These are phyloP conservation scores for Dioscorea cayenensis DNA, from an alignment of 116 monocot genomes.

Conservation along the genomic window DNA sequence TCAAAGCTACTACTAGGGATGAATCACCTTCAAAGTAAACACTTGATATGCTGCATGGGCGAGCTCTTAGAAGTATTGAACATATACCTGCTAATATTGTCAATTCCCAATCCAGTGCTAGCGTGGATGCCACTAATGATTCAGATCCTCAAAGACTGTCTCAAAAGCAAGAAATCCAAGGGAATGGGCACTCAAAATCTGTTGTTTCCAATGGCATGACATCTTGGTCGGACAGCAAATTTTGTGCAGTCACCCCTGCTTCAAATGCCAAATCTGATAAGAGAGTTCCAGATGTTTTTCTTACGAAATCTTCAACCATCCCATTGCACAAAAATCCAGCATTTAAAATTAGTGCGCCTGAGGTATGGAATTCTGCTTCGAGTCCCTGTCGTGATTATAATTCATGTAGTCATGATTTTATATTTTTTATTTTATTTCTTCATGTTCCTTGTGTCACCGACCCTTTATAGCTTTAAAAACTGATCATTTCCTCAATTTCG, in stretches of 20 bases:
- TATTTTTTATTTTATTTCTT: no score
- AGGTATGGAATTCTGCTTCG: conserved; percentile 35
- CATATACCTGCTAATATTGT: conserved; percentile 21
- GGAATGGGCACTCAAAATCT: conserved; percentile 15
- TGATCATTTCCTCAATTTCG: background rate
- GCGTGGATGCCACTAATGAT: conserved; percentile 1
- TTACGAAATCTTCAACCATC: conserved; percentile 12
- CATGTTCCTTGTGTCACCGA: no score
- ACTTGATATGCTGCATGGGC: conserved; percentile 33
- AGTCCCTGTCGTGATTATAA: background rate
- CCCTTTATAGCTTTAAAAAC: background rate
- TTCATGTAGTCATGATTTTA: background rate
- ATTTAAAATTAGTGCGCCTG: conserved; percentile 55
- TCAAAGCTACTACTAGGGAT: conserved; percentile 18
- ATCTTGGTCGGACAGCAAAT: conserved; percentile 4
- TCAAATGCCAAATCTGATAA: background rate
- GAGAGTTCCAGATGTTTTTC: background rate
- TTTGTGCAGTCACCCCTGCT: background rate
- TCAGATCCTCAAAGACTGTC: conserved; percentile 5
- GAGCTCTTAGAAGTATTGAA: conserved; percentile 33
- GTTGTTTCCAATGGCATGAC: conserved; percentile 10
- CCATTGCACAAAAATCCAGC: conserved; percentile 19
- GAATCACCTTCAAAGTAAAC: conserved; percentile 39
- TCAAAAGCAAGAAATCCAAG: conserved; percentile 12
- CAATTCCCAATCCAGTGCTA: conserved; percentile 6